Evolutionary conservation across 2,329 filamentous ascomycete species (phyloP), one percentile per base, ranked within the genome.

Genomic region (Hypoxylon sp.): DNA sequence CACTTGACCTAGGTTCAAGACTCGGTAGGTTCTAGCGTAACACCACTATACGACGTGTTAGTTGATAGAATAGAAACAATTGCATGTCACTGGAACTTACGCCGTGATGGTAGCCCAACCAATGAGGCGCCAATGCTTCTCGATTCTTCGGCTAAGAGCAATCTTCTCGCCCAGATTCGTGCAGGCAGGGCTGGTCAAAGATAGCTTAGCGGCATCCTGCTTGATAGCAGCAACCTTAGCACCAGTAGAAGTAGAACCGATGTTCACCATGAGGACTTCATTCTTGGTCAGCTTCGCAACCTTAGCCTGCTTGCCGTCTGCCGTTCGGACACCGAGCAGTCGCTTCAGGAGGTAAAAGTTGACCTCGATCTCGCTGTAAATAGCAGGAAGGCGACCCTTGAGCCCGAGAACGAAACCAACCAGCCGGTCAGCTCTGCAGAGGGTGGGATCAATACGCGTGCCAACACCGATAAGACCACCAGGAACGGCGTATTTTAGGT

Each of bases 181-280:
- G 85, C 96, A 99, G 62, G 96, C 96, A 45, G 94, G 94, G 78
- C 89, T 95, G 66, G 94, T 98, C 73, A 99, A 85, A 64, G 93
- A 91, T 71, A 99, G 87, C 85, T 97, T 97, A 61, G 96, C 96
- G 61, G 94, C 95, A 87, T 99, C 96, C 76, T 95, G 94, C 87
- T 96, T 97, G 78, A 98, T 96, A 75, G 93, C 95, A 63, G 96
- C 88, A 56, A 99, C 93, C 88, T 98, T 99, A 72, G 96, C 96
- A 81, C 96, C 96, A 12, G 95, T 97, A 48, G 96, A 96, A 8
- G 95, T 98, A 36, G 93, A 97, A 67, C 96, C 96, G 78, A 99
- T 99, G 85, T 99, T 99, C 71, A 99, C 96, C 96, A 99, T 98
- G 81, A 99, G 91, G 76, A 98, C 93, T 81, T 99, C 96, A 82